Conservation (phyloP, 352 stramenopile species). For the Phytophthora agathidicida region DNA sequence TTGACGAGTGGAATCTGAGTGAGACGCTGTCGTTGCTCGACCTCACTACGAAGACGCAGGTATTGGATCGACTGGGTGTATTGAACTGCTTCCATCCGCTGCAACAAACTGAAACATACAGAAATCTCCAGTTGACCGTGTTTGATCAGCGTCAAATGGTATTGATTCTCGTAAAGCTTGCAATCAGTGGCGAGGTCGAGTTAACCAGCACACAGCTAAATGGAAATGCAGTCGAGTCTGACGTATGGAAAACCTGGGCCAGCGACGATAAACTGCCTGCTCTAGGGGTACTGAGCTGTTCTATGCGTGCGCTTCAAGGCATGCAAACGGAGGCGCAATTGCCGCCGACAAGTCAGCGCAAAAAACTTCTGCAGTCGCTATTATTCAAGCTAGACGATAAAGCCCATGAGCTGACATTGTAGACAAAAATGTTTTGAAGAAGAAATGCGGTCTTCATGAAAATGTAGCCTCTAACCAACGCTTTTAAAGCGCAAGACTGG, state of each 20-base stretch:
- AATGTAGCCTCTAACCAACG: conserved; percentile 14
- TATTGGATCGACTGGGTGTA: conserved; percentile 65
- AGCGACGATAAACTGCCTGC: conserved; percentile 59
- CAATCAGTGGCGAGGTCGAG: conserved; percentile 47
- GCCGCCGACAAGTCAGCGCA: conserved; percentile 49
- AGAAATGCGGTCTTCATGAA: conserved; percentile 4
- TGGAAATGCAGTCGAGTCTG: conserved; percentile 41
- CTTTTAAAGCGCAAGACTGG: neutral
- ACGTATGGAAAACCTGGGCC: conserved; percentile 66
- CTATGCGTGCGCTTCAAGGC: conserved; percentile 44
- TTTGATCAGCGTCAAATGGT: conserved; percentile 68
- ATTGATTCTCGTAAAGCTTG: conserved; percentile 60
- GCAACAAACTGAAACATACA: conserved; percentile 60
- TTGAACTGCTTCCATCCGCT: conserved; percentile 72
- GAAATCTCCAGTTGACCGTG: conserved; percentile 45
- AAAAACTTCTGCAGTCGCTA: conserved; percentile 64
- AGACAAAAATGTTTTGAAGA: conserved; percentile 7
- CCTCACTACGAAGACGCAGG: conserved; percentile 64
- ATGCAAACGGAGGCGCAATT: conserved; percentile 62
- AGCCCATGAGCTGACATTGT: conserved; percentile 38
- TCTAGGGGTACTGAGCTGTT: conserved; percentile 51
- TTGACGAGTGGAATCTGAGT: conserved; percentile 74
- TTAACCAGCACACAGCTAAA: conserved; percentile 56
- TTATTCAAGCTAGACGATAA: conserved; percentile 67
- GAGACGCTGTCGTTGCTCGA: conserved; percentile 74